phyloP scores from a whole-genome alignment of 345 rosid genomes.

The Stellera chamaejasme region DNA sequence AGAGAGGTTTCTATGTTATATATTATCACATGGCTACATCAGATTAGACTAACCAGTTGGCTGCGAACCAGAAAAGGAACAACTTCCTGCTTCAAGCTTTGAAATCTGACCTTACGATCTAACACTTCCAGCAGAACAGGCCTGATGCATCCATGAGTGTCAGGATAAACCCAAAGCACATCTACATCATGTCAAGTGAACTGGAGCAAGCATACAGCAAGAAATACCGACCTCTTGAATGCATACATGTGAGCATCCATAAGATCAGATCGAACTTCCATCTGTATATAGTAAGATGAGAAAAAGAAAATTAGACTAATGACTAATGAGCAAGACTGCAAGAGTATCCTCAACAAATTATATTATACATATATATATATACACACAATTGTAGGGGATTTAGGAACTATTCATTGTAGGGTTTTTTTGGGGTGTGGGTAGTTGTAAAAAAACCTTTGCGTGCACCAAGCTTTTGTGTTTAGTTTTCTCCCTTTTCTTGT shows the following conservation, averaged over 20 bases:
- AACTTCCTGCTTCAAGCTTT: constrained; percentile 75
- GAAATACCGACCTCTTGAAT: constrained; percentile 68
- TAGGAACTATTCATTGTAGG: too few relatives aligned
- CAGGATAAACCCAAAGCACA: constrained; percentile 3
- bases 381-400: too few relatives aligned
- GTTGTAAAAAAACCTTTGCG: too few relatives aligned
- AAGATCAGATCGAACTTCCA: constrained; percentile 92
- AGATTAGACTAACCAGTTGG: constrained; percentile 74
- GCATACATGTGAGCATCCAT: constrained; percentile 97
- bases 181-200: constrained; percentile 1
- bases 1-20: not conserved
- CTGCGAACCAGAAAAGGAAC: constrained; percentile 88
- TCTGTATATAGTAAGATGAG: constrained; percentile 36
- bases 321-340: constrained; percentile 1
- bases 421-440: too few relatives aligned
- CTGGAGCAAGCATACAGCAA: constrained; percentile 5
- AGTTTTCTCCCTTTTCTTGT: too few relatives aligned
- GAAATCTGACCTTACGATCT: constrained; percentile 58
- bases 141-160: constrained; percentile 26
- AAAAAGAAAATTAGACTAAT: constrained; percentile 13
- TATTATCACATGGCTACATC: constrained; percentile 6
- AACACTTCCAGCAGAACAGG: constrained; percentile 71
- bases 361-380: too few relatives aligned
- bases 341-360: not conserved
- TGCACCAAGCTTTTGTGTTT: too few relatives aligned